Evolutionary conservation across 1,284 basidiomycete genomes (phyloP).

Genomic region (Ganoderma lingzhi): DNA sequence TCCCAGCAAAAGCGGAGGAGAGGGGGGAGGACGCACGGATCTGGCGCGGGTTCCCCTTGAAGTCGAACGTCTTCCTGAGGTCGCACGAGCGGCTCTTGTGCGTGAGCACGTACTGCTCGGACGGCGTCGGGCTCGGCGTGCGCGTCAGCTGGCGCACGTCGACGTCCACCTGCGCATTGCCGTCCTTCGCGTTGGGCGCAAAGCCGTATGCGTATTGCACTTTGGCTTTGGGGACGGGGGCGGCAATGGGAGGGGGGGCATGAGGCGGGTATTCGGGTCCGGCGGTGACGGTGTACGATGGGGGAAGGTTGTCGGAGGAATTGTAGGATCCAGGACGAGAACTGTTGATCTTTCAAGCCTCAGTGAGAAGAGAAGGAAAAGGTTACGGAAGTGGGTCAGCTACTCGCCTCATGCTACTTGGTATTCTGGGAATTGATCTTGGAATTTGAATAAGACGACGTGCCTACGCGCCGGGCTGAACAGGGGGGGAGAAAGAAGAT

Average conservation of each 20-base stretch:
- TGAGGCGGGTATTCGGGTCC: not conserved
- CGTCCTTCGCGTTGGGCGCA: not conserved
- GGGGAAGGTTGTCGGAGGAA: not conserved
- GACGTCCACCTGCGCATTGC: not conserved
- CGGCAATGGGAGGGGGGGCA: not conserved
- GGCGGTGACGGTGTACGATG: not conserved
- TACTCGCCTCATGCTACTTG: not conserved
- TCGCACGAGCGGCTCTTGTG: constrained; percentile 7
- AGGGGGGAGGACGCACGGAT: not conserved
- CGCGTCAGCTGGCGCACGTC: constrained; percentile 36
- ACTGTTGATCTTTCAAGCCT: not conserved
- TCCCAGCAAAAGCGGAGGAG: too few relatives aligned
- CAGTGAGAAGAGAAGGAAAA: not conserved
- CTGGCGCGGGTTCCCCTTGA: constrained; percentile 1
- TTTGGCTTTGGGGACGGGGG: not conserved
- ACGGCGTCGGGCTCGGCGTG: constrained; percentile 51
- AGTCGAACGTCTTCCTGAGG: constrained; percentile 9
- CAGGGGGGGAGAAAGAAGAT: not conserved
- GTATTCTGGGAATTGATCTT: not conserved
- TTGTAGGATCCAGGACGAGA: not conserved
- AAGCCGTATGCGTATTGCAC: not conserved
- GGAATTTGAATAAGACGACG: not conserved
- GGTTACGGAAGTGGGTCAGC: not conserved
- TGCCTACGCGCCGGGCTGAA: not conserved
- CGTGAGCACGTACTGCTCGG: constrained; percentile 30